Evolutionary conservation across 2,329 filamentous ascomycete genomes (phyloP).

Genomic region (Aureobasidium sp.): DNA sequence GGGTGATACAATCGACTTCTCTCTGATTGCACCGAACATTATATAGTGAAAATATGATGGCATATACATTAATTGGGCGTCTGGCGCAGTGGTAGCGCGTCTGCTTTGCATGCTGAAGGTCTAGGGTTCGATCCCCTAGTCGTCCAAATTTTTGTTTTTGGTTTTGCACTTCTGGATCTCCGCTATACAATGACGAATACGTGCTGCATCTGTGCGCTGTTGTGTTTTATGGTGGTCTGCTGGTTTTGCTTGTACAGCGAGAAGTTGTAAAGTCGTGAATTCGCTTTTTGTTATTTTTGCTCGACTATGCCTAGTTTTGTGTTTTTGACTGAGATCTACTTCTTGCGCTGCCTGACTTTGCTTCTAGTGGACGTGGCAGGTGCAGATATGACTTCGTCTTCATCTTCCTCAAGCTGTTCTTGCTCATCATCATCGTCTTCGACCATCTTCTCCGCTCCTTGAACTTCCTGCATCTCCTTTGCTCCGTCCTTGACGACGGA

Average conservation of each 20-base stretch:
- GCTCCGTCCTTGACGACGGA: constrained; percentile 12
- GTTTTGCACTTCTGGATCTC: too few relatives aligned
- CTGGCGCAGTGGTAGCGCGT: constrained; percentile 12
- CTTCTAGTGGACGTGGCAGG: constrained; percentile 34
- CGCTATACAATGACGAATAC: too few relatives aligned
- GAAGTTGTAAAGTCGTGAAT: neutral
- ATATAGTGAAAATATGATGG: too few relatives aligned
- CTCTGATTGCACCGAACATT: too few relatives aligned
- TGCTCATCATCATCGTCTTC: constrained; percentile 17
- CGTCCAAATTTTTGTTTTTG: neutral
- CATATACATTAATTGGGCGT: neutral
- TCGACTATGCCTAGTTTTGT: neutral
- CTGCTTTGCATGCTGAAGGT: constrained; percentile 14
- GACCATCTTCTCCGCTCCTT: constrained; percentile 6
- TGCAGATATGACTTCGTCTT: constrained; percentile 21
- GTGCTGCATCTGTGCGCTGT: too few relatives aligned
- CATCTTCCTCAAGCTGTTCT: constrained; percentile 15
- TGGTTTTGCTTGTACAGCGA: too few relatives aligned
- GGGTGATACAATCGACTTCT: too few relatives aligned
- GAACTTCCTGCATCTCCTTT: constrained; percentile 16
- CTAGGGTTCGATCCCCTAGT: constrained; percentile 14
- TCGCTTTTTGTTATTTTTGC: neutral
- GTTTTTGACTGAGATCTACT: constrained; percentile 6
- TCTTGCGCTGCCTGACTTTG: constrained; percentile 33
- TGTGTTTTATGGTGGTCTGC: too few relatives aligned